phyloP scores from a whole-genome alignment of 2,329 filamentous ascomycete genomes.

The Beauveria bassiana region DNA sequence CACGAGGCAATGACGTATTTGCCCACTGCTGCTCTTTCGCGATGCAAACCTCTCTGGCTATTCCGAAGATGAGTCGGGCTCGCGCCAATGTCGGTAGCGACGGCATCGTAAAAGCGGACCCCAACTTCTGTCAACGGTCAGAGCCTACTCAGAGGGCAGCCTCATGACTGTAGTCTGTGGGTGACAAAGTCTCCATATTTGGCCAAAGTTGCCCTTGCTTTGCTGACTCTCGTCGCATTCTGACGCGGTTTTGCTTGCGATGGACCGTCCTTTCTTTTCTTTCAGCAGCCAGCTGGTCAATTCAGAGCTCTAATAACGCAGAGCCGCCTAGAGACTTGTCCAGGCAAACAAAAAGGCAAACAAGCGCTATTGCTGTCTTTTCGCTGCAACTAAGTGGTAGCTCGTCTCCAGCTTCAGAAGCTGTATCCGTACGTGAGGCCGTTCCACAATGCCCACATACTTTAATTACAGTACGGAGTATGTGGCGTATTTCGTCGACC shows the following conservation, averaged over 20 bases:
- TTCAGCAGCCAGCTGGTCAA: background rate
- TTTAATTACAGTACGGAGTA: constrained; percentile 6
- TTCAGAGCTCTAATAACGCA: background rate
- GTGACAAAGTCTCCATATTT: constrained; percentile 7
- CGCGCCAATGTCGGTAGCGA: constrained; percentile 9
- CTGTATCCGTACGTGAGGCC: background rate
- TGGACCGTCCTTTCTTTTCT: background rate
- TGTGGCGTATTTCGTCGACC: background rate
- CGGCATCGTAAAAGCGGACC: constrained; percentile 10
- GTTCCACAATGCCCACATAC: constrained; percentile 2
- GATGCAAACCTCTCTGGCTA: background rate
- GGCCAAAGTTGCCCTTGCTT: background rate
- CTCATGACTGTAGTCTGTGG: background rate
- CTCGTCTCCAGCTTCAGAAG: background rate
- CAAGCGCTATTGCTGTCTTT: background rate
- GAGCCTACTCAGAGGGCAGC: background rate
- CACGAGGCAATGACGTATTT: constrained; percentile 6
- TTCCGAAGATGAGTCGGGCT: constrained; percentile 4
- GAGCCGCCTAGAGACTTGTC: background rate
- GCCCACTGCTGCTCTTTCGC: background rate
- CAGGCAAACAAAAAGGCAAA: background rate
- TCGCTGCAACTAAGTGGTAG: background rate
- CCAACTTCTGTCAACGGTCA: constrained; percentile 1
- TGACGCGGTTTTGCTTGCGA: background rate
- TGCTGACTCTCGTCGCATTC: background rate